Evolutionary conservation across 106 monocot species (phyloP).

Genomic region (Platanthera guangdongensis): DNA sequence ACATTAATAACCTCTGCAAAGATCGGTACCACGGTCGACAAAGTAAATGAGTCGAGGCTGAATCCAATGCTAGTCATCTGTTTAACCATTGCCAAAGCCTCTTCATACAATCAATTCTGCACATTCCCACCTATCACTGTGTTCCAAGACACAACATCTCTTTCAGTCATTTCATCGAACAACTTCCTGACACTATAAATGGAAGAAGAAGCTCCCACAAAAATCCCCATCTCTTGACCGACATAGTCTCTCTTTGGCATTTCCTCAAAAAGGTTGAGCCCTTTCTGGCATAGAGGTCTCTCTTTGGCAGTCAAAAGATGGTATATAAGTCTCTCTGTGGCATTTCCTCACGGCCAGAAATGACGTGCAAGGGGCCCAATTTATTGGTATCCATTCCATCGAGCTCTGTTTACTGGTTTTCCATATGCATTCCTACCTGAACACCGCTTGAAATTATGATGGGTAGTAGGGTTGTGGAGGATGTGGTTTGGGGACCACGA

Average conservation of each 20-base stretch:
- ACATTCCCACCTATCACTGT: slow-evolving; percentile 53
- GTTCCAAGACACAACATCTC: slow-evolving; percentile 77
- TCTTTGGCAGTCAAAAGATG: slow-evolving; percentile 53
- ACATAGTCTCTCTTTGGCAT: not conserved
- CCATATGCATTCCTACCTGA: no score
- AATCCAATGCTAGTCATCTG: slow-evolving; percentile 37
- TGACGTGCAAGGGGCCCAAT: no score
- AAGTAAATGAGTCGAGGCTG: slow-evolving; percentile 62
- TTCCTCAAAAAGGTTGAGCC: not conserved
- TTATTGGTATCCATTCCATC: no score
- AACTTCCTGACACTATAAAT: slow-evolving; percentile 31
- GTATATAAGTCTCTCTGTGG: slow-evolving; percentile 58
- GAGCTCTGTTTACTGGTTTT: no score
- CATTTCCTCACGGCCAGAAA: no score
- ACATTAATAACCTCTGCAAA: slow-evolving; percentile 58
- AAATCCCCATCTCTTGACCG: not conserved
- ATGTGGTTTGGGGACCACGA: no score
- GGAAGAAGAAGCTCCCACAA: not conserved
- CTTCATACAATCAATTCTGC: slow-evolving; percentile 39
- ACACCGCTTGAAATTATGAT: no score
- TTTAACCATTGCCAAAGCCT: slow-evolving; percentile 56
- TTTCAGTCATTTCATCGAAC: slow-evolving; percentile 54
- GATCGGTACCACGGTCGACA: slow-evolving; percentile 68
- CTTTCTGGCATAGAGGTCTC: not conserved
- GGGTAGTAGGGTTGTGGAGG: no score